Conservation (phyloP, 306 rosid genomes). For the Albizia julibrissin region DNA sequence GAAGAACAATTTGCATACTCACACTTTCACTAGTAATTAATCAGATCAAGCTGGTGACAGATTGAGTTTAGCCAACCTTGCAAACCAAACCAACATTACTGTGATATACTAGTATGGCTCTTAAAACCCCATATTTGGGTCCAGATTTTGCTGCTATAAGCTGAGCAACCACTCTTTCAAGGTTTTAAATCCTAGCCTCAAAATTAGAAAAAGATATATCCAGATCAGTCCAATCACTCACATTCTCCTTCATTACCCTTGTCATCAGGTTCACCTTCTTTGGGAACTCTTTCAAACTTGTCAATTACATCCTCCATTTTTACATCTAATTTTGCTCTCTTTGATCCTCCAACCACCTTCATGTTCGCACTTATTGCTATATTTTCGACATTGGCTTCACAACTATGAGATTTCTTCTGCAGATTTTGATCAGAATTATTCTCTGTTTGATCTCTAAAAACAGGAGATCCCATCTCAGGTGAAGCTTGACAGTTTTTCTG, state of each 20-base stretch:
- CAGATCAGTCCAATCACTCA: background rate
- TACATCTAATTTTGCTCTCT: background rate
- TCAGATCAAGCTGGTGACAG: no score
- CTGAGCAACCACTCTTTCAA: conserved; percentile 28
- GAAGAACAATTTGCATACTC: no score
- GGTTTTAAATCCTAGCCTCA: conserved; percentile 32
- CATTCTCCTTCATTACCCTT: background rate
- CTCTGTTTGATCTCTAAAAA: background rate
- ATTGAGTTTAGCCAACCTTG: background rate
- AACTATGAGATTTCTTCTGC: background rate
- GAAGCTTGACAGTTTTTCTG: background rate
- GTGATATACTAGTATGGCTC: background rate
- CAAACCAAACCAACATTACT: background rate
- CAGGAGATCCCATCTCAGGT: background rate
- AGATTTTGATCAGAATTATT: background rate
- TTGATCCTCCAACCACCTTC: background rate
- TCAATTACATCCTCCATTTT: background rate
- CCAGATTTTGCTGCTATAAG: conserved; percentile 30
- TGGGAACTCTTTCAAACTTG: background rate
- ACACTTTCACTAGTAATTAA: no score
- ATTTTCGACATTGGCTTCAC: background rate
- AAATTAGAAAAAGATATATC: background rate
- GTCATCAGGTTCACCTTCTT: background rate
- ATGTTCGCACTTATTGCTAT: background rate
- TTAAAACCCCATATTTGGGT: background rate